Percentiles rank a stretch among this genome's conserved stretches.
phyloP scores from a whole-genome alignment of 805 yeast species.

The Candida easanensis region DNA sequence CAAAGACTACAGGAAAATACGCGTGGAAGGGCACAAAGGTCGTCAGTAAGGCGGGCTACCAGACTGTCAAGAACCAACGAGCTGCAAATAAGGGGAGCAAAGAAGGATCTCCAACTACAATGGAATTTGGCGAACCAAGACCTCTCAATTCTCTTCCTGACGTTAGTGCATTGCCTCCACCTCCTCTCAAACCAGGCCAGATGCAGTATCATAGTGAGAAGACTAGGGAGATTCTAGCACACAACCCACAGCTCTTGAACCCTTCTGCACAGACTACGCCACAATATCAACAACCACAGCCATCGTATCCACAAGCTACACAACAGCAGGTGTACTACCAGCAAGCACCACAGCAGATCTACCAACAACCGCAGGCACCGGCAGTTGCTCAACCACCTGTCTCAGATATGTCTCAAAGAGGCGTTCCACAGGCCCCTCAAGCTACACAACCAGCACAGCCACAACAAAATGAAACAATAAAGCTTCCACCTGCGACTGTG shows the following conservation, averaged over 20 bases:
- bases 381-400: slow-evolving; percentile 6
- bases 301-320: neutral
- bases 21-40: slow-evolving; percentile 38
- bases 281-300: slow-evolving; percentile 1
- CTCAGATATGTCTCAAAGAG: neutral
- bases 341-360: slow-evolving; percentile 2
- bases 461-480: slow-evolving; percentile 7
- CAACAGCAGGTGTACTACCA: slow-evolving; percentile 1
- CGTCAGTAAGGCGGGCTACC: slow-evolving; percentile 39
- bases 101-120: slow-evolving; percentile 10
- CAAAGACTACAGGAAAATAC: slow-evolving; percentile 35
- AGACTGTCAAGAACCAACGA: slow-evolving; percentile 34
- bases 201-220: slow-evolving; percentile 29
- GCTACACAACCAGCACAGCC: neutral
- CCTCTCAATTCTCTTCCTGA: slow-evolving; percentile 11
- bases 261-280: neutral
- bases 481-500: slow-evolving; percentile 15
- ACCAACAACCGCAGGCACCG: slow-evolving; percentile 6
- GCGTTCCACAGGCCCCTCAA: neutral
- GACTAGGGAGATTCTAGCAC: neutral
- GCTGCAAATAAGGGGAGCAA: neutral
- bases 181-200: slow-evolving; percentile 39
- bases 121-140: slow-evolving; percentile 15
- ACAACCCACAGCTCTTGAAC: neutral
- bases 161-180: slow-evolving; percentile 33